phyloP scores from a whole-genome alignment of 805 yeast genomes.

The Huiozyma sinensis region DNA sequence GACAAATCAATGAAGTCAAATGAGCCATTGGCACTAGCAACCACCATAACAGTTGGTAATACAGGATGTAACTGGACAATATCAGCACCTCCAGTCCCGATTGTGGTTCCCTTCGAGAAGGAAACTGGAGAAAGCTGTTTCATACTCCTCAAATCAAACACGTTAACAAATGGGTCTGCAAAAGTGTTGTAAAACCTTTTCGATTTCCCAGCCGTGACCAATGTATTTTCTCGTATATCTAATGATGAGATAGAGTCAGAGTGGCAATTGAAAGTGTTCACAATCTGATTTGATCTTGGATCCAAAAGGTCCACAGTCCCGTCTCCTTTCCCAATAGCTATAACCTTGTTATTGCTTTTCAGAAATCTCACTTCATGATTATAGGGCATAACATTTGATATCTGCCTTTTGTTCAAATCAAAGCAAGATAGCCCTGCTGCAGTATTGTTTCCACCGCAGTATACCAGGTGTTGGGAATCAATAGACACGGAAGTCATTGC shows the following conservation, averaged over 20 bases:
- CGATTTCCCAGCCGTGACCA: constrained; percentile 76
- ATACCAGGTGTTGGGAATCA: constrained; percentile 32
- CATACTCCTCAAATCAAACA: constrained; percentile 69
- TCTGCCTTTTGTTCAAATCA: constrained; percentile 32
- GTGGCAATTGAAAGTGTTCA: constrained; percentile 49
- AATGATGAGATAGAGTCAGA: constrained; percentile 52
- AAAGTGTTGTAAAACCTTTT: constrained; percentile 46
- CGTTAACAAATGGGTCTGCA: constrained; percentile 73
- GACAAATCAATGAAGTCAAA: constrained; percentile 76
- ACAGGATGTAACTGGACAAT: constrained; percentile 81
- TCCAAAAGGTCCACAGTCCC: constrained; percentile 61
- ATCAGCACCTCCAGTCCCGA: constrained; percentile 66
- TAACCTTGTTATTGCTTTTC: constrained; percentile 40
- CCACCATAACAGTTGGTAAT: constrained; percentile 62
- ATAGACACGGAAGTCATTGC: constrained; percentile 34
- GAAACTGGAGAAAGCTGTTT: constrained; percentile 69
- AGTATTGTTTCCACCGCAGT: constrained; percentile 33
- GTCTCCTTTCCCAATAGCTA: constrained; percentile 46
- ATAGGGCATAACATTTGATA: constrained; percentile 33
- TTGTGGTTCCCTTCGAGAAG: constrained; percentile 43
- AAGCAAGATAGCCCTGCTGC: constrained; percentile 32
- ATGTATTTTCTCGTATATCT: constrained; percentile 51
- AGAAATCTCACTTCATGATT: constrained; percentile 37
- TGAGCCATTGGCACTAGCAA: constrained; percentile 70
- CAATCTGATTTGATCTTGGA: constrained; percentile 36